These are phyloP conservation scores for Tetrastigma voinierianum DNA, from an alignment of 164 flowering plant genomes.

Conservation along the genomic window DNA sequence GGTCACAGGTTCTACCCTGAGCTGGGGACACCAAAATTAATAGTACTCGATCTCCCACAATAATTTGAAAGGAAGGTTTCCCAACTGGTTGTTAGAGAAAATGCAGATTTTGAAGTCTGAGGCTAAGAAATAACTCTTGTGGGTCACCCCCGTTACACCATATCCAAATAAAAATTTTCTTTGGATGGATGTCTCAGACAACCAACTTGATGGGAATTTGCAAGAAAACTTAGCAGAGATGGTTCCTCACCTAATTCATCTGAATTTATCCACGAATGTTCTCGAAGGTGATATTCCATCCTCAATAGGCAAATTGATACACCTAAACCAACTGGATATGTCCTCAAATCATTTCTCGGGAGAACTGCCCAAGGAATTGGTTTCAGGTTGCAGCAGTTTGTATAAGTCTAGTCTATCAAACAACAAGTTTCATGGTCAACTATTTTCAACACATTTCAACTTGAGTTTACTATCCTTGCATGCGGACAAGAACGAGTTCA, in stretches of 20 bases:
- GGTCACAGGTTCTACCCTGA: too few species aligned
- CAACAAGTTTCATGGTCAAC: too few species aligned
- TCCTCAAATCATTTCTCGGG: not conserved
- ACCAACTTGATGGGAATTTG: not conserved
- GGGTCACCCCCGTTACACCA: constrained; percentile 3
- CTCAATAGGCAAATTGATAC: not conserved
- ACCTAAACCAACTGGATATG: not conserved
- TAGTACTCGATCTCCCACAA: constrained; percentile 6
- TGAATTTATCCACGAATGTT: not conserved
- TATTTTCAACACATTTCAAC: not conserved
- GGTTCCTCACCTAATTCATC: not conserved
- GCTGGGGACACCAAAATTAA: not conserved
- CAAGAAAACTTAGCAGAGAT: not conserved
- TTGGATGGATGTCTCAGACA: constrained; percentile 3
- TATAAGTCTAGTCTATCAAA: not conserved
- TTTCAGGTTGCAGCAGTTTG: not conserved
- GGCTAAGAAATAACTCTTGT: not conserved
- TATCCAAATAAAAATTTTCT: not conserved
- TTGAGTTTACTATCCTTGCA: not conserved
- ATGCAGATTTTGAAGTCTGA: not conserved
- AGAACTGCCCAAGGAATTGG: not conserved
- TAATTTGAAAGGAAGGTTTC: constrained; percentile 2
- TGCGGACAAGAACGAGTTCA: not conserved
- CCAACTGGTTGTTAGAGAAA: constrained; percentile 11
- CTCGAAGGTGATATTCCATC: not conserved